Base-by-base conservation (phyloP, 2,329 filamentous ascomycete species). In the Aureobasidium pullulans region DNA sequence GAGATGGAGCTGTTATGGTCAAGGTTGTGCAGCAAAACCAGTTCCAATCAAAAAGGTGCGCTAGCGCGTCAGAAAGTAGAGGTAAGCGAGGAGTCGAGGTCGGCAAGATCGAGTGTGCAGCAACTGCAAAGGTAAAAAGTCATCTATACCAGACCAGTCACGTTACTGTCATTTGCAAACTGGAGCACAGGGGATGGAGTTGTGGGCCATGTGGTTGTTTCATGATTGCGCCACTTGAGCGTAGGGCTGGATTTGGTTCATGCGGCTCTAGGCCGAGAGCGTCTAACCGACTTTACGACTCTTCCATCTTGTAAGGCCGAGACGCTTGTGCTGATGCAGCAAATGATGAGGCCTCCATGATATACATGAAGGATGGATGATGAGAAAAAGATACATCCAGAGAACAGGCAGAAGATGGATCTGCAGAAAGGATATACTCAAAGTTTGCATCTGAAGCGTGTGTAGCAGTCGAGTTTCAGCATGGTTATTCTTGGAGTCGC, bases 111-210 rank as follows among this genome's bases (percentile, higher is more conserved):
- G 29, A 4, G 4, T 16, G 3, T 46, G 44, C 10, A 47, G 44
- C 29, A 32, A 28, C n/a, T 16, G 42, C 4, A 23, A 16, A 23
- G 6, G 39, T 6, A 15, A 34, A 37, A 37, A 32, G 11, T 37
- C 31, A 56, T 56, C 52, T 56, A 56, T 46, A 56, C 52, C 39
- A 56, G 52, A 56, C 52, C 39, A 28, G 49, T 42, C 37, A 53
- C 19, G 28, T 42, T 32, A 4, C 11, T 23, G 37, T 37, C 28
- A 37, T 43, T 53, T 8, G 39, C 11, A 34, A 44, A 40, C 34
- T 46, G 52, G 37, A 54, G 37, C 11, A n/a, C 29, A 52, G 37
- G 36, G 23, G 36, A 40, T 6, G 15, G n/a, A 6, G 49, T 37
- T 13, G 52, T 56, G 52, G 52, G 52, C 52, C 52, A 56, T 29